Percentiles rank a stretch among this genome's conserved stretches.
Evolutionary conservation across 2,329 filamentous ascomycete species (phyloP).

Genomic region (Calonectria leucothoes): DNA sequence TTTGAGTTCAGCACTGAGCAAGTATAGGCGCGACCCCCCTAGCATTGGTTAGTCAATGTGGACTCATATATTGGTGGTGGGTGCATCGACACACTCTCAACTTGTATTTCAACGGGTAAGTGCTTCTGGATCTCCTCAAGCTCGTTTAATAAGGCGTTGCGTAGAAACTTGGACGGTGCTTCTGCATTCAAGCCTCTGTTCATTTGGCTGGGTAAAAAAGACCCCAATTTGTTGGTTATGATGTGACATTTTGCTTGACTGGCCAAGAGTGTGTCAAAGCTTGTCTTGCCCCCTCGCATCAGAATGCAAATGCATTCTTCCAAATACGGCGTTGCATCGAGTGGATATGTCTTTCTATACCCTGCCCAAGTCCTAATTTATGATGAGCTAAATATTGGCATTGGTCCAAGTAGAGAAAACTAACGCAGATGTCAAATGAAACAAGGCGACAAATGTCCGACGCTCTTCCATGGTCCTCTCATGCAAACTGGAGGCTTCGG

Average conservation of each 20-base stretch:
- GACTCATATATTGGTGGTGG: not conserved
- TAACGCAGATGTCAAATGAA: conserved; percentile 43
- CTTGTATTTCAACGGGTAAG: not conserved
- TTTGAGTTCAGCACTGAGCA: conserved; percentile 22
- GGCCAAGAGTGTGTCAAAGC: conserved; percentile 15
- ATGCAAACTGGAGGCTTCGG: not conserved
- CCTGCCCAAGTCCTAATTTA: conserved; percentile 39
- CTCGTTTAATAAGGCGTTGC: conserved; percentile 10
- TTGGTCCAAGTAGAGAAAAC: not conserved
- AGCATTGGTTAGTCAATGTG: not conserved
- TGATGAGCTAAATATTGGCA: not conserved
- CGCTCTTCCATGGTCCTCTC: conserved; percentile 25
- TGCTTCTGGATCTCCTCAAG: conserved; percentile 6
- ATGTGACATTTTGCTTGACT: conserved; percentile 28
- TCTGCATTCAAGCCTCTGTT: not conserved
- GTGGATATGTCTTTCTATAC: conserved; percentile 47
- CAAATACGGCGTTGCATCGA: conserved; percentile 66
- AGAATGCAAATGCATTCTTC: conserved; percentile 64
- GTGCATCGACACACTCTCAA: not conserved
- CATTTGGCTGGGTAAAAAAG: not conserved
- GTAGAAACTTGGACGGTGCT: not conserved
- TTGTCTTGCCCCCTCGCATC: conserved; percentile 24
- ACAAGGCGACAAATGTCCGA: conserved; percentile 25
- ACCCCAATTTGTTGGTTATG: conserved; percentile 16
- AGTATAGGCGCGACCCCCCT: conserved; percentile 13